Evolutionary conservation across 2,329 filamentous ascomycete species (phyloP).

Genomic region (Lachnellula cervina): DNA sequence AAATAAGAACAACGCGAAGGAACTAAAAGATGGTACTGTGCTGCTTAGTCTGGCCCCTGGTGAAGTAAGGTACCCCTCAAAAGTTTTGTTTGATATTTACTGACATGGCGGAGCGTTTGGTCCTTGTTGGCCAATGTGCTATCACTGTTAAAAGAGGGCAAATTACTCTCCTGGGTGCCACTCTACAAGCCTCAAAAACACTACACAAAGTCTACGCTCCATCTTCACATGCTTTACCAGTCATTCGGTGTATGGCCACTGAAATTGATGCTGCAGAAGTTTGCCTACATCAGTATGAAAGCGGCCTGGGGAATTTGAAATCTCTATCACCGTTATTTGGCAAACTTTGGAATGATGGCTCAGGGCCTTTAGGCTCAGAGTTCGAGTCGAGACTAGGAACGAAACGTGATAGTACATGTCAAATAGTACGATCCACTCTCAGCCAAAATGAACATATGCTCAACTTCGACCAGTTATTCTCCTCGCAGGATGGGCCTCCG

Average conservation of each 20-base stretch:
- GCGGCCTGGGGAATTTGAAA: constrained; percentile 49
- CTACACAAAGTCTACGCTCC: constrained; percentile 60
- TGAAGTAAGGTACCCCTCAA: constrained; percentile 38
- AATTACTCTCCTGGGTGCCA: constrained; percentile 61
- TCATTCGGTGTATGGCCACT: constrained; percentile 47
- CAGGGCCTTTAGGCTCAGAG: constrained; percentile 18
- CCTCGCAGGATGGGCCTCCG: constrained; percentile 48
- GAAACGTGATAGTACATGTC: constrained; percentile 38
- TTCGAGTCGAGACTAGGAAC: constrained; percentile 13
- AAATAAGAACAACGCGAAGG: constrained; percentile 40
- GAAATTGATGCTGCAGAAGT: constrained; percentile 51
- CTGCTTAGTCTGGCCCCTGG: constrained; percentile 42
- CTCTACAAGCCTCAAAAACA: constrained; percentile 44
- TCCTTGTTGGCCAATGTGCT: constrained; percentile 64
- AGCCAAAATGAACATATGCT: constrained; percentile 7
- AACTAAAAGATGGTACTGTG: constrained; percentile 36
- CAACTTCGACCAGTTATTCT: constrained; percentile 44
- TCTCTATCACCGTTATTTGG: constrained; percentile 62
- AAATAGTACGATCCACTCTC: constrained; percentile 39
- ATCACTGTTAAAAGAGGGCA: constrained; percentile 57
- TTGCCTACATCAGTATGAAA: constrained; percentile 45
- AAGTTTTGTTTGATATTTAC: neutral
- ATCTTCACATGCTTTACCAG: constrained; percentile 64
- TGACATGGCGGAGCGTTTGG: constrained; percentile 46
- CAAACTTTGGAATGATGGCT: constrained; percentile 57